These are phyloP conservation scores for Thraustochytrium striatum DNA, from an alignment of 352 stramenopile genomes.

Conservation along the genomic window DNA sequence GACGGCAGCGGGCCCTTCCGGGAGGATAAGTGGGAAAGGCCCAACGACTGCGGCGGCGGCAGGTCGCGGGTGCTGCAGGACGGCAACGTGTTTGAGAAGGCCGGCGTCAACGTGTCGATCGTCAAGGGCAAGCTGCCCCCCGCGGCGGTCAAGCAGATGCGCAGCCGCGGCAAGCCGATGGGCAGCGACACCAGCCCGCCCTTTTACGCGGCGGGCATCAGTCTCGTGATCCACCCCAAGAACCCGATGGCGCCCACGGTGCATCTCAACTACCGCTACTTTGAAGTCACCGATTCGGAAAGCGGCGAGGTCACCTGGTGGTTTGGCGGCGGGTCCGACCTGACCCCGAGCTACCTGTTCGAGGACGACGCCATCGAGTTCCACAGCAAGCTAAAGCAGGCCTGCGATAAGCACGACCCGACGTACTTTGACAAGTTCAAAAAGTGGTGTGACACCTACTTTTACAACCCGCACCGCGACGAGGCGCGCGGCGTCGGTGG, in stretches of 20 bases:
- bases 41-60: slow-evolving; percentile 85
- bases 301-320: slow-evolving; percentile 78
- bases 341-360: slow-evolving; percentile 93
- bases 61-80: slow-evolving; percentile 89
- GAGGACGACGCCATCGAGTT: slow-evolving; percentile 93
- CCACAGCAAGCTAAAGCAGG: slow-evolving; percentile 92
- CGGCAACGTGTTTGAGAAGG: slow-evolving; percentile 95
- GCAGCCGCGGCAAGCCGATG: slow-evolving; percentile 66
- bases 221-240: slow-evolving; percentile 81
- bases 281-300: slow-evolving; percentile 79
- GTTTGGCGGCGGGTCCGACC: slow-evolving; percentile 92
- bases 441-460: slow-evolving; percentile 94
- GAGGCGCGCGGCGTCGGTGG: slow-evolving; percentile 91
- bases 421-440: slow-evolving; percentile 91
- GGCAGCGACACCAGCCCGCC: slow-evolving; percentile 38
- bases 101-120: slow-evolving; percentile 92
- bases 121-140: slow-evolving; percentile 90
- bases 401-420: slow-evolving; percentile 86
- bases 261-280: slow-evolving; percentile 97
- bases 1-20: slow-evolving; percentile 76
- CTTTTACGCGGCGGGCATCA: slow-evolving; percentile 66
- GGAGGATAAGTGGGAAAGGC: slow-evolving; percentile 88
- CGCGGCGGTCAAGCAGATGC: slow-evolving; percentile 73
- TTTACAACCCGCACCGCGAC: slow-evolving; percentile 90
- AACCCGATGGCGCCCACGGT: slow-evolving; percentile 85